Evolutionary conservation across 139 green algal genomes (phyloP).

Genomic region (Ostreobium quekettii): DNA sequence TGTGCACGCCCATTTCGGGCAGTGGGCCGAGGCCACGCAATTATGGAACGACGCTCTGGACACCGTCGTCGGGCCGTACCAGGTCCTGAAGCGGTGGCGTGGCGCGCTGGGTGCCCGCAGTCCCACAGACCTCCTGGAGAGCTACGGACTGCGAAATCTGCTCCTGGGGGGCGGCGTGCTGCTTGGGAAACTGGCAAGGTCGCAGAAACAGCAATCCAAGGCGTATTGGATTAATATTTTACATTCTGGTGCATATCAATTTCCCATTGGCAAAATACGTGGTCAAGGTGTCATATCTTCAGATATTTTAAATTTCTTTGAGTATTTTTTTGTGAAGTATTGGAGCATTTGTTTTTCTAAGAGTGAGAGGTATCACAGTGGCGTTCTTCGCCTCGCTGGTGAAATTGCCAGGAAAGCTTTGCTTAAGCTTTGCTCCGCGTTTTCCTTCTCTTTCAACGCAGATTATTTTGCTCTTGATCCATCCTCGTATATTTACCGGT

Average conservation of each 20-base stretch:
- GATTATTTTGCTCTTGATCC: not conserved
- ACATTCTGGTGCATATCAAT: too few relatives aligned
- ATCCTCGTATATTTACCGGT: not conserved
- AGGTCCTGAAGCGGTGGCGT: conserved; percentile 26
- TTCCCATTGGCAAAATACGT: too few relatives aligned
- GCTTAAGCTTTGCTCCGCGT: too few relatives aligned
- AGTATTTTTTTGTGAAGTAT: too few relatives aligned
- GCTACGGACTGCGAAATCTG: conserved; percentile 41
- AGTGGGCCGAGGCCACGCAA: conserved; percentile 29
- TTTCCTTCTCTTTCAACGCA: too few relatives aligned
- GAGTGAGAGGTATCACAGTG: too few relatives aligned
- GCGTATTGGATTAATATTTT: too few relatives aligned
- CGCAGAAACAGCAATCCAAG: not conserved
- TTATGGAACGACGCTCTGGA: conserved; percentile 49
- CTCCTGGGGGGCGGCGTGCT: conserved; percentile 40
- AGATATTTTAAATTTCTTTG: too few relatives aligned
- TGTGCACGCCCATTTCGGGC: conserved; percentile 49
- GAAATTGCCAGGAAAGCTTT: too few relatives aligned
- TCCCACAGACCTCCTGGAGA: conserved; percentile 25
- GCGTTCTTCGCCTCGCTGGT: too few relatives aligned
- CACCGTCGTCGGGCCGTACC: conserved; percentile 48
- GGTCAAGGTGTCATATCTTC: too few relatives aligned
- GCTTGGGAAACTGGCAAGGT: conserved; percentile 48
- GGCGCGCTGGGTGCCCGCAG: not conserved
- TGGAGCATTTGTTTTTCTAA: too few relatives aligned